These are phyloP conservation scores for Rossbeevera mucosa DNA, from an alignment of 768 basidiomycete genomes.

Conservation along the genomic window DNA sequence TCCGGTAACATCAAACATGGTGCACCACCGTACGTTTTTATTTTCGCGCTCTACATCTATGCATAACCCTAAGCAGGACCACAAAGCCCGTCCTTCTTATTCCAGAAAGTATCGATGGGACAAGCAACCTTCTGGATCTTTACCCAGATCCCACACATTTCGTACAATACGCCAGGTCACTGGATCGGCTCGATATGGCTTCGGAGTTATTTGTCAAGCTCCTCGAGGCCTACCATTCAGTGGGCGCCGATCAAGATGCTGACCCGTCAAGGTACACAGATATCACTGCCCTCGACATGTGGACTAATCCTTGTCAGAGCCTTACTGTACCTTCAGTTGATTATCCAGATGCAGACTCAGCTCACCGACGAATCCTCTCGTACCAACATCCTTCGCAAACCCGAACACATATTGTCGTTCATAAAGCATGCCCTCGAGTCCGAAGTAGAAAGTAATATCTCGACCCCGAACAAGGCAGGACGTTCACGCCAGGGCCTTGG, in stretches of 20 bases:
- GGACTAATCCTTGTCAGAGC: slow-evolving; percentile 39
- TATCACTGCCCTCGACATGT: not conserved
- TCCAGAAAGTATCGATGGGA: slow-evolving; percentile 44
- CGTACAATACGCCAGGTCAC: slow-evolving; percentile 55
- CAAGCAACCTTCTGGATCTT: slow-evolving; percentile 54
- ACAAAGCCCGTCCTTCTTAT: slow-evolving; percentile 44
- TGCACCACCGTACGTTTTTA: slow-evolving; percentile 39
- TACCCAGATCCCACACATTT: slow-evolving; percentile 76
- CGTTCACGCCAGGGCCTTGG: slow-evolving; percentile 23
- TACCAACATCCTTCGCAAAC: slow-evolving; percentile 54
- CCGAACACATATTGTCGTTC: slow-evolving; percentile 75
- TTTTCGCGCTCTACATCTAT: not conserved
- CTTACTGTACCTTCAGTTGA: slow-evolving; percentile 72
- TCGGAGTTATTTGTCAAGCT: slow-evolving; percentile 71
- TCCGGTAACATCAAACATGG: slow-evolving; percentile 46
- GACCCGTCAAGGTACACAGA: slow-evolving; percentile 22
- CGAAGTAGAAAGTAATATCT: slow-evolving; percentile 2
- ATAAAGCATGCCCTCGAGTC: slow-evolving; percentile 72
- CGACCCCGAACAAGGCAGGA: slow-evolving; percentile 3
- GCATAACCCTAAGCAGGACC: slow-evolving; percentile 9
- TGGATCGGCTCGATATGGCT: slow-evolving; percentile 66
- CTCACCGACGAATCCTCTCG: slow-evolving; percentile 51
- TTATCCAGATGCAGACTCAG: slow-evolving; percentile 75
- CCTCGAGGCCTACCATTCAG: slow-evolving; percentile 60
- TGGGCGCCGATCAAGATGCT: slow-evolving; percentile 15